Base-by-base conservation (phyloP, 352 stramenopile species). In the Phytophthora ramorum region DNA sequence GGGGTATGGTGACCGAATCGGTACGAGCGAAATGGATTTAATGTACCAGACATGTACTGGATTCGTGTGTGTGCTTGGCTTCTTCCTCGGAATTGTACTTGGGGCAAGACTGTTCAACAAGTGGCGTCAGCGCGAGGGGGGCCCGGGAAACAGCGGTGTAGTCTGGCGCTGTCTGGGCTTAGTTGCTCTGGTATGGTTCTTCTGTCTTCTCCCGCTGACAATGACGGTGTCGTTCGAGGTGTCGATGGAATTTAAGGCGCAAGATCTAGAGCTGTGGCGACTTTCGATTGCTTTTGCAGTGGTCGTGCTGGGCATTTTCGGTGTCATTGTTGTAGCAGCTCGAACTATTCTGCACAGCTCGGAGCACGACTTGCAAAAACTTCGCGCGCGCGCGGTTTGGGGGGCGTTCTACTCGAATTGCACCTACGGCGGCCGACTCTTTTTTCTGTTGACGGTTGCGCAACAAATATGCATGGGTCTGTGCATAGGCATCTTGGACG, bases 161-260 rank as follows among this genome's bases (percentile, higher is more conserved):
- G 78, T 78, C 26, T 79, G 81, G 24, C 75, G 77, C 8, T 62
- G 78, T 5, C 51, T 89, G 9, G 76, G 81, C 3, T 58, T 92
- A n/a, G 70, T 63, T 12, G 56, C 83, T 38, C 58, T 92, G 1
- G 35, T 89, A 3, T 87, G 78, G 76, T 79, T 80, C 61, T 83
- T 89, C 43, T 62, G 63, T 14, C 37, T 89, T 2, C 81, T 87
- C 10, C 81, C 83, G 4, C 55, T 90, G 19, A 78, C 60, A 17
- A 67, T 88, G 52, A 64, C 81, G 7, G 67, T 69, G 2, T 72
- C 75, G 32, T 89, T 83, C 49, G 83, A 88, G 32, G 81, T 86
- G 14, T 75, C 58, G 20, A 92, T 90, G 81, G 76, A 88, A 58
- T 63, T 81, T 14, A 67, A 81, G 38, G 40, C 71, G 0, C 32